Conservation (phyloP, 345 rosid species). For the Gossypium turneri region DNA sequence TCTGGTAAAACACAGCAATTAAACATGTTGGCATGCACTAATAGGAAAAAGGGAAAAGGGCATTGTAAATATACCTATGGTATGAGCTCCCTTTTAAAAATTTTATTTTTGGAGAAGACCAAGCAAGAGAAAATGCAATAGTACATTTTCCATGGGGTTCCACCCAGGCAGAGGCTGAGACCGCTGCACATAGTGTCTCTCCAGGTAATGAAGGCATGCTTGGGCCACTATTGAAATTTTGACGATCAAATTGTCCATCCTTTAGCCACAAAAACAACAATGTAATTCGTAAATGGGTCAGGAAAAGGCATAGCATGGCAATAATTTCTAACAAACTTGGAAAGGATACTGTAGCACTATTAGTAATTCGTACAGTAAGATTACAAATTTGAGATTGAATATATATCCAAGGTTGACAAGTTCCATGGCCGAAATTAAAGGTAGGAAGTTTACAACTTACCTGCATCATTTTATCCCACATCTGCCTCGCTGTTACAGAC, state of each 20-base stretch:
- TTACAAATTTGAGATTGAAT: background rate
- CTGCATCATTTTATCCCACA: slow-evolving; percentile 85
- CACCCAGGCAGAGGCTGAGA: slow-evolving; percentile 97
- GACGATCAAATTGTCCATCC: slow-evolving; percentile 88
- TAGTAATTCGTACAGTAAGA: background rate
- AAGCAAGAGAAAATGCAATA: slow-evolving; percentile 87
- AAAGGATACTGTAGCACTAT: background rate
- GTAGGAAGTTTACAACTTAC: slow-evolving; percentile 29
- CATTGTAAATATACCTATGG: slow-evolving; percentile 45
- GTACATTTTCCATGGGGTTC: slow-evolving; percentile 98
- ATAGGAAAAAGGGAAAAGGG: background rate
- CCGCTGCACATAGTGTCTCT: slow-evolving; percentile 89
- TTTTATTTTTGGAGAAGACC: slow-evolving; percentile 95
- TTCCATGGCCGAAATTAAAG: background rate
- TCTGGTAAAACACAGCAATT: background rate
- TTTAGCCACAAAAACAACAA: slow-evolving; percentile 24
- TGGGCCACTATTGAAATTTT: slow-evolving; percentile 61
- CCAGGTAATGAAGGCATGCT: slow-evolving; percentile 77
- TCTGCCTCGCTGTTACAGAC: slow-evolving; percentile 63
- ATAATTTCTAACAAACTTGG: slow-evolving; percentile 2
- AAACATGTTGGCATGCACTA: slow-evolving; percentile 6
- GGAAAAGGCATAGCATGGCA: background rate
- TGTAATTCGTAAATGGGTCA: background rate
- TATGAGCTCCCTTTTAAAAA: slow-evolving; percentile 87
- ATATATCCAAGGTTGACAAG: slow-evolving; percentile 11